phyloP scores from a whole-genome alignment of 371 early-diverging fungal species.

The Syncephalastrum sp. region DNA sequence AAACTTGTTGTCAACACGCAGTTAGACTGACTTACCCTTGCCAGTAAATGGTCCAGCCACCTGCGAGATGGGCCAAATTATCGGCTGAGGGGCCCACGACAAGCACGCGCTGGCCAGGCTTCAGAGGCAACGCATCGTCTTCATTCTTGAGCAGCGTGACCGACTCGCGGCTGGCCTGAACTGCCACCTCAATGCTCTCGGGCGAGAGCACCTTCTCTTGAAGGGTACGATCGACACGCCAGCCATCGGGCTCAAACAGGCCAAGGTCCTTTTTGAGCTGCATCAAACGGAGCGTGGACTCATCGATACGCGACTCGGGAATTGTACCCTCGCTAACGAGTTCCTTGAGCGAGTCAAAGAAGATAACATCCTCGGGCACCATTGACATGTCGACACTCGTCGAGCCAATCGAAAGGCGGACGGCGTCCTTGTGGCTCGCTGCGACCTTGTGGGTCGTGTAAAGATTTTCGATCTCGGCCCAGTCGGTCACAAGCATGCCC shows the following conservation, averaged over 20 bases:
- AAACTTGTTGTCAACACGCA: not conserved
- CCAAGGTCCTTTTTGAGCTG: conserved; percentile 65
- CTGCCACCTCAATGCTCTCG: conserved; percentile 46
- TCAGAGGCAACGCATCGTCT: conserved; percentile 45
- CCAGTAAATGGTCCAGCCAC: conserved; percentile 65
- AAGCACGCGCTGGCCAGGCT: conserved; percentile 25
- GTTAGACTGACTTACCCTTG: conserved; percentile 30
- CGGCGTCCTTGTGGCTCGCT: conserved; percentile 45
- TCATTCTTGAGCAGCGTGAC: conserved; percentile 59
- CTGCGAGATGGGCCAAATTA: conserved; percentile 44
- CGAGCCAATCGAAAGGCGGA: conserved; percentile 41
- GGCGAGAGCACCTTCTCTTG: conserved; percentile 31
- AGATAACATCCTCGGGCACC: conserved; percentile 55
- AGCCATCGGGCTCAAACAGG: conserved; percentile 46
- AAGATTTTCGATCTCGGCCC: conserved; percentile 63
- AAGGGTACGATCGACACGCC: conserved; percentile 34
- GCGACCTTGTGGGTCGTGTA: conserved; percentile 52
- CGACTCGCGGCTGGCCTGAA: conserved; percentile 56
- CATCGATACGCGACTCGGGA: conserved; percentile 41
- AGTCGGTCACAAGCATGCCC: conserved; percentile 69
- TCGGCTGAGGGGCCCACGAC: conserved; percentile 54
- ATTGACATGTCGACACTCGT: conserved; percentile 70
- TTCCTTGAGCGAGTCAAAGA: conserved; percentile 33
- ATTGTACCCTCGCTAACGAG: conserved; percentile 40
- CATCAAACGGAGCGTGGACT: conserved; percentile 50